phyloP scores from a whole-genome alignment of 208 protist genomes.

The Crithidia fasciculata region DNA sequence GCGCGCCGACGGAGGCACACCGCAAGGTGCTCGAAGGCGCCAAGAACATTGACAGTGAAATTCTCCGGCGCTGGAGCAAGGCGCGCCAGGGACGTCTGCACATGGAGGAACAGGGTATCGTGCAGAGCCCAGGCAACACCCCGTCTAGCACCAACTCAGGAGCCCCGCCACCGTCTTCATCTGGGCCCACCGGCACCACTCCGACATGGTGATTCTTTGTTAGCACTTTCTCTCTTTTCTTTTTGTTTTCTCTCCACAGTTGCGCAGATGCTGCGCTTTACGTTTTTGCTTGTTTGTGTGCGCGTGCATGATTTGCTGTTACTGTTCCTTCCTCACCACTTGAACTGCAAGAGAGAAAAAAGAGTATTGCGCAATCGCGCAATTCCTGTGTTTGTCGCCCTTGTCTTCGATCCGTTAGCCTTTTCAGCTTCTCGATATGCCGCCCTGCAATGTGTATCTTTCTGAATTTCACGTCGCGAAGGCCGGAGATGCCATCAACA shows the following conservation, averaged over 20 bases:
- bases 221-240: background rate
- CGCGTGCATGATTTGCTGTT: no score
- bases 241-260: background rate
- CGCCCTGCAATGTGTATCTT: no score
- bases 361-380: no score
- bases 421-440: no score
- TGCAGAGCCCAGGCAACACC: constrained; percentile 16
- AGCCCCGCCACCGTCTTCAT: constrained; percentile 23
- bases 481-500: no score
- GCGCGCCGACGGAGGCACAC: constrained; percentile 48
- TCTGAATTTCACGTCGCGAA: no score
- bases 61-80: constrained; percentile 58
- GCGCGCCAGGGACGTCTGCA: constrained; percentile 32
- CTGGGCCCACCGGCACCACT: constrained; percentile 44
- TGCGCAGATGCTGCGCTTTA: background rate
- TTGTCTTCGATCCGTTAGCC: no score
- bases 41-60: constrained; percentile 48
- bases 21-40: constrained; percentile 55
- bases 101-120: constrained; percentile 53
- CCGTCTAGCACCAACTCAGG: constrained; percentile 3
- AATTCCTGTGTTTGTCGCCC: no score
- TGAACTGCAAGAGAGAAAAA: no score
- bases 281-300: background rate
- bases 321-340: no score
- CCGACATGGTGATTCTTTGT: constrained; percentile 50